A percentile compares a stretch with the other conserved stretches of the same genome.
phyloP scores from a whole-genome alignment of 2,329 filamentous ascomycete species.

The Ophiocordyceps camponoti-rufipedis region DNA sequence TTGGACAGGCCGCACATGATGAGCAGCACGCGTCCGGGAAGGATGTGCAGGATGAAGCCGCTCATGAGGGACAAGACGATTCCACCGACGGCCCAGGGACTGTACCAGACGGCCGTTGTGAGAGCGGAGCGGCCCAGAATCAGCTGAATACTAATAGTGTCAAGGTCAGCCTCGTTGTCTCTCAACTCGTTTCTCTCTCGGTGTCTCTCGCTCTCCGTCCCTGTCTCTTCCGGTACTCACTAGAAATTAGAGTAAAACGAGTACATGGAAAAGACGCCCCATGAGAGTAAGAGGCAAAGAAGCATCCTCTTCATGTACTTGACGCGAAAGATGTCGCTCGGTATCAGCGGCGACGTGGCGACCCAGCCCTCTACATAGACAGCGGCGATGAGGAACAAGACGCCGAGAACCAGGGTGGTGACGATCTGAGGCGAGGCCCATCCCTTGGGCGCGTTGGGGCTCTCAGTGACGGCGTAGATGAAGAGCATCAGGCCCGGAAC shows the following conservation, averaged over 20 bases:
- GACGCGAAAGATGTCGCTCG: constrained; percentile 48
- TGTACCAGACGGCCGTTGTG: constrained; percentile 49
- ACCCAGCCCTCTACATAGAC: constrained; percentile 59
- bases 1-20: constrained; percentile 42
- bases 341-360: constrained; percentile 49
- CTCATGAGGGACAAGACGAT: constrained; percentile 43
- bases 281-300: constrained; percentile 43
- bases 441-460: constrained; percentile 45
- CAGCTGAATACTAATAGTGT: constrained; percentile 31
- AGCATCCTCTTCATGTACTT: constrained; percentile 49
- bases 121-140: constrained; percentile 41
- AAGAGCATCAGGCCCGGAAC: constrained; percentile 49
- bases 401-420: constrained; percentile 43
- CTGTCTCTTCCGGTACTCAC: constrained; percentile 11
- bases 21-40: constrained; percentile 45
- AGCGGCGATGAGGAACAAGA: constrained; percentile 37
- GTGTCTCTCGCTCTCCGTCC: no score
- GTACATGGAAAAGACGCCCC: constrained; percentile 50
- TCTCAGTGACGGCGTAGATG: constrained; percentile 59
- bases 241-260: constrained; percentile 54
- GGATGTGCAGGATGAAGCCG: constrained; percentile 45
- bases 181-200: not conserved
- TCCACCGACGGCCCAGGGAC: constrained; percentile 49
- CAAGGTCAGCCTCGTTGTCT: not conserved
- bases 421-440: constrained; percentile 62